Evolutionary conservation across 768 basidiomycete genomes (phyloP), one percentile per base, ranked within the genome.

Genomic region (Kwoniella newhampshirensis): DNA sequence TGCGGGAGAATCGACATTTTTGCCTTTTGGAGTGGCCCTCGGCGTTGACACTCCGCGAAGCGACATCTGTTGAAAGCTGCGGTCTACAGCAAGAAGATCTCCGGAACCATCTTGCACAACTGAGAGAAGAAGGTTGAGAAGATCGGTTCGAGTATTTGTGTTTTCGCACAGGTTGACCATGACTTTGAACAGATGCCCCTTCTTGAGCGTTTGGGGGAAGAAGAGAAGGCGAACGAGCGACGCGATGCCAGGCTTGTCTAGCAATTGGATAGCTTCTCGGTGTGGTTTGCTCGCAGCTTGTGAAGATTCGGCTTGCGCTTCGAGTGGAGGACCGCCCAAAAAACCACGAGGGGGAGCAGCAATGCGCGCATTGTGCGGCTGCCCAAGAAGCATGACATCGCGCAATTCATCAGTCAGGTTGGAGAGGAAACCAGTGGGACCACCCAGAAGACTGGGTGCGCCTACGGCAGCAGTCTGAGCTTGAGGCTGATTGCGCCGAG

Each of bases 121-220:
- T 59, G 84, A 87, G n/a, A 99, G 81, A 20, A 99, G 83, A 13
- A 97, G 82, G 70, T 93, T 96, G 81, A 99, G 89, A 21, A 98
- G 80, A 65, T 99, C 96, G 4, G 84, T 85, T 18, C 96, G 83
- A 0, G 94, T 92, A 70, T 87, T 89, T 2, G 85, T 80, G 73
- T 99, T 99, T 78, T 98, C 93, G 78, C 92, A 99, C 7, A 99
- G 81, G 73, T 98, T 94, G 62, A 91, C 86, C 32, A 99, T 84
- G 1, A 96, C 86, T 70, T 87, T 43, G 75, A 91, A 89, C 12
- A 99, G 81, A 21, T 88, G 77, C 46, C 83, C 87, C 78, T 91
- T 92, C 78, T 85, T 85, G 58, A 90, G 80, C 20, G 91, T 86
- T 64, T 96, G 90, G 3, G 96, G 96, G 82, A 91, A 96, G 81